Evolutionary conservation across 2,329 filamentous ascomycete species (phyloP).

Genomic region (Epichloe elymi): DNA sequence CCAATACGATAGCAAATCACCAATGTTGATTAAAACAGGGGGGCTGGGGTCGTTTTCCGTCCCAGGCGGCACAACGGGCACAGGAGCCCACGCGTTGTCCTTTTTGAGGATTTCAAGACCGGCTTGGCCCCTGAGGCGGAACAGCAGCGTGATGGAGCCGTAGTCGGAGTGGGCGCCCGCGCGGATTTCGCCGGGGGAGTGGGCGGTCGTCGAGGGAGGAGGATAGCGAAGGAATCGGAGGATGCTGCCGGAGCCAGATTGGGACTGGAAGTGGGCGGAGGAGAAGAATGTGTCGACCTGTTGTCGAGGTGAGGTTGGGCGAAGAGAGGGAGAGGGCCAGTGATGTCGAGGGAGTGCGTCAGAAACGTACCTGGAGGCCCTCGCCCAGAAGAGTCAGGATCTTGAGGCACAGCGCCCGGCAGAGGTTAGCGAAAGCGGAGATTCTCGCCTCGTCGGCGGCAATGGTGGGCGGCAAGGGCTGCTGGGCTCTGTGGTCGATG

Average conservation of each 20-base stretch:
- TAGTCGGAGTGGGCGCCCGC: slow-evolving; percentile 92
- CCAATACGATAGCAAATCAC: slow-evolving; percentile 68
- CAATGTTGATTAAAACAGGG: slow-evolving; percentile 74
- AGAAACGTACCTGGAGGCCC: slow-evolving; percentile 48
- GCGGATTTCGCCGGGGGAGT: slow-evolving; percentile 51
- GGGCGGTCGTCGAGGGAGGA: slow-evolving; percentile 28
- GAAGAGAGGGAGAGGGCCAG: slow-evolving; percentile 3
- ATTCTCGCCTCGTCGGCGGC: slow-evolving; percentile 46
- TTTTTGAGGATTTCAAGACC: slow-evolving; percentile 72
- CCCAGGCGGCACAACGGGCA: slow-evolving; percentile 50
- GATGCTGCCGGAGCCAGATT: slow-evolving; percentile 40
- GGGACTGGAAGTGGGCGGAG: slow-evolving; percentile 31
- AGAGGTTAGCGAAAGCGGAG: slow-evolving; percentile 53
- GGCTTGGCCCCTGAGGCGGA: slow-evolving; percentile 72
- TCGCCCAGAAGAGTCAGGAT: slow-evolving; percentile 67
- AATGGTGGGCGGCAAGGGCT: slow-evolving; percentile 61
- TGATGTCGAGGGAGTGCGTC: not conserved
- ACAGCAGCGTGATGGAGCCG: slow-evolving; percentile 59
- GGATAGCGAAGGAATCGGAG: slow-evolving; percentile 66
- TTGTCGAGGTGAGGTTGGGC: not conserved
- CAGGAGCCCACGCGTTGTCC: slow-evolving; percentile 44
- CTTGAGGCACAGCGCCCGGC: slow-evolving; percentile 57
- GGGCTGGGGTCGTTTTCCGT: slow-evolving; percentile 45
- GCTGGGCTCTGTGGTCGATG: slow-evolving; percentile 51
- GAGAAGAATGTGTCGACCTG: slow-evolving; percentile 41